Evolutionary conservation across 441 rosid species (phyloP), one percentile per base, ranked within the genome.

Genomic region (Corymbia citriodora): DNA sequence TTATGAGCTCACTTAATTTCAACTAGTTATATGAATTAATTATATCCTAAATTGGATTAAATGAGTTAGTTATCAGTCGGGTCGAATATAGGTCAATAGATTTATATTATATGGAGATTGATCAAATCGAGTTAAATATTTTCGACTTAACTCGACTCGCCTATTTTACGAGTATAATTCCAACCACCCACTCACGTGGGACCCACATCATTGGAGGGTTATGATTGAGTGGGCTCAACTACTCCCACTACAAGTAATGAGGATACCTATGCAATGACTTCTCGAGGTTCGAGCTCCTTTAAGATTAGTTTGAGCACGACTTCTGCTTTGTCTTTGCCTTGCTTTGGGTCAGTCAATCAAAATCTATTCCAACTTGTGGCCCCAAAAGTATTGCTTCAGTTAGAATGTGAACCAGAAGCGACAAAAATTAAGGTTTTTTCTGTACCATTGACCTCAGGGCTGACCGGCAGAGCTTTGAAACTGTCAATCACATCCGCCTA

Each of bases 51-150:
- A 57, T 57, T 11, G 14, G 63, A 40, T 40, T 40, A 40, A 40
- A 40, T 40, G 40, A 23, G 6, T 23, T 0, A 1, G 6, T 21
- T 57, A 57, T 57, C 12, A 6, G 25, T 57, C 13, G 1, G 25
- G 29, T 23, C 25, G 25, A 0, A 9, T 57, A 57, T 23, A 27
- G 0, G 29, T 57, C 2, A 57, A 11, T 57, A 57, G 23, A 57
- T 57, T 9, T 57, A 57, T 57, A 57, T 5, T 6, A 2, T 1
- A 9, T 57, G 1, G 0, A 10, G 25, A 23, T 57, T 1, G 7
- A 13, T 57, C 29, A 57, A 57, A 57, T 21, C 0, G 29, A 2
- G 6, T 57, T 57, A 57, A 23, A 57, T 57, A 57, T 57, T 57
- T 57, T 57, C 7, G 2, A 57, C 6, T 6, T 25, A 0, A 57